Evolutionary conservation across 768 basidiomycete genomes (phyloP).

Genomic region (Hortiboletus campestris): DNA sequence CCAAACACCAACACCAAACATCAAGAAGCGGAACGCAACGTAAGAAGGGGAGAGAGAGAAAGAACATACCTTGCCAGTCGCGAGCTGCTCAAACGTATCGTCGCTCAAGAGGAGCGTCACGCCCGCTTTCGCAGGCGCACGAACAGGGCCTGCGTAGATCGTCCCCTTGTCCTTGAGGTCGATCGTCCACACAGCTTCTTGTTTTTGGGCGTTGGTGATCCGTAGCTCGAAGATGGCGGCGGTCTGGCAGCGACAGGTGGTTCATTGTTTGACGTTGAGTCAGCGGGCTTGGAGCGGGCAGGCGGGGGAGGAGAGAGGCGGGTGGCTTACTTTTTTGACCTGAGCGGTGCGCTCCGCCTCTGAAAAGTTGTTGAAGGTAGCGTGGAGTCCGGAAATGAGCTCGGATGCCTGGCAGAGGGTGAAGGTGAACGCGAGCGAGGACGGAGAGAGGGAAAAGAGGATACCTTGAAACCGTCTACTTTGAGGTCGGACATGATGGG

Average conservation of each 20-base stretch:
- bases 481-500: constrained; percentile 67
- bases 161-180: constrained; percentile 85
- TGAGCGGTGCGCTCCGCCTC: constrained; percentile 64
- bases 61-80: constrained; percentile 61
- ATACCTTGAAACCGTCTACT: constrained; percentile 71
- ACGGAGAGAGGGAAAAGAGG: neutral
- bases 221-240: constrained; percentile 87
- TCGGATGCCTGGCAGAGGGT: constrained; percentile 55
- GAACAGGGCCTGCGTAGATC: constrained; percentile 64
- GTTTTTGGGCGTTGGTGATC: constrained; percentile 68
- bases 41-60: neutral
- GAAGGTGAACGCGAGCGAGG: neutral
- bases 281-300: too few species aligned
- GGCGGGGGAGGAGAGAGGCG: too few species aligned
- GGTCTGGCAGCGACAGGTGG: constrained; percentile 43
- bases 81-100: constrained; percentile 70
- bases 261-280: too few species aligned
- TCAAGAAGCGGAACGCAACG: too few species aligned
- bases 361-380: constrained; percentile 50
- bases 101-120: constrained; percentile 80
- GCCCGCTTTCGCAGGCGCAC: constrained; percentile 62
- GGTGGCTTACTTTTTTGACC: constrained; percentile 61
- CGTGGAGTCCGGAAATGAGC: constrained; percentile 52
- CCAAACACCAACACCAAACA: too few species aligned
- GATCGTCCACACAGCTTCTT: constrained; percentile 84